phyloP scores from a whole-genome alignment of 768 basidiomycete species.

The Amanita rimosa region DNA sequence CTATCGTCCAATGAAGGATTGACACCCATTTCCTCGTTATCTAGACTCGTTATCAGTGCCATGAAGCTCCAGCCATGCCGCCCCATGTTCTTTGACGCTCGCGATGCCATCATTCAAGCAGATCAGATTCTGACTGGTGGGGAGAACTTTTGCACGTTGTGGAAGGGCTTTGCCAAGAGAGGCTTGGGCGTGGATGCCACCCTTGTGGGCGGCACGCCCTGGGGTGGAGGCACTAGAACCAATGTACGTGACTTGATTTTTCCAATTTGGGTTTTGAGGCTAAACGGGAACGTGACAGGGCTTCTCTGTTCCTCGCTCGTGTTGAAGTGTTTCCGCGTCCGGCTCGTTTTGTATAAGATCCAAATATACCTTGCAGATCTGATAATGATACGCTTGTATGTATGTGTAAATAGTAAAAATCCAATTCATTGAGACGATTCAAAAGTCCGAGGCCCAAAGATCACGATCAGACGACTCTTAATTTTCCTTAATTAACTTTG shows the following conservation, averaged over 20 bases:
- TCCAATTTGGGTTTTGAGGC: not conserved
- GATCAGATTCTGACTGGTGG: slow-evolving; percentile 86
- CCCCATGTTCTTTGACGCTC: slow-evolving; percentile 83
- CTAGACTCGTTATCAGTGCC: slow-evolving; percentile 68
- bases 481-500: too few relatives aligned
- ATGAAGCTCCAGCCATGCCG: slow-evolving; percentile 96
- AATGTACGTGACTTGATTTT: slow-evolving; percentile 30
- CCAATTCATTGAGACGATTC: too few relatives aligned
- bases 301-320: not conserved
- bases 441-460: too few relatives aligned
- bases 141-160: slow-evolving; percentile 84
- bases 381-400: too few relatives aligned
- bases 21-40: not conserved
- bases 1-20: slow-evolving; percentile 10
- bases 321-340: not conserved
- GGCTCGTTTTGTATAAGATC: too few relatives aligned
- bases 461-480: too few relatives aligned
- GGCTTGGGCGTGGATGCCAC: slow-evolving; percentile 74
- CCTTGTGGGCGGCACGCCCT: slow-evolving; percentile 71
- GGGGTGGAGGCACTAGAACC: slow-evolving; percentile 84
- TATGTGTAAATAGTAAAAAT: too few relatives aligned
- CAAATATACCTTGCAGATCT: too few relatives aligned
- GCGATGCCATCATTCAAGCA: slow-evolving; percentile 85
- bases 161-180: slow-evolving; percentile 73
- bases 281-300: not conserved